Evolutionary conservation across 805 yeast genomes (phyloP).

Genomic region (Kodamaea jinghongensis): DNA sequence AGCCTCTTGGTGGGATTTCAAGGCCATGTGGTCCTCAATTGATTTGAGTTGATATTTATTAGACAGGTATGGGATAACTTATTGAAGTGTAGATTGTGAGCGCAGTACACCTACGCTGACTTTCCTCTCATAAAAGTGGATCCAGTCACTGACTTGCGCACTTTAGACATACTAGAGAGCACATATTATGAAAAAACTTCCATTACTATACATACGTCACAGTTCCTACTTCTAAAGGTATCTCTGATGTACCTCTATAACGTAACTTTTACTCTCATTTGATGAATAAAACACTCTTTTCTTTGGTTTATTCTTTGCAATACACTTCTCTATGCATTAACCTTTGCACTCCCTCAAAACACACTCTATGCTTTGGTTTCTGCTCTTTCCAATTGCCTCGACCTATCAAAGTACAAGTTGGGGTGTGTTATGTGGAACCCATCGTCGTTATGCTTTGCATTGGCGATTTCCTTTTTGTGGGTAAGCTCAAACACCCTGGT

Average conservation of each 20-base stretch:
- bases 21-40: slow-evolving; percentile 34
- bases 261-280: too few relatives aligned
- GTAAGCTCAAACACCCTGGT: slow-evolving; percentile 82
- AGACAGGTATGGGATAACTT: neutral
- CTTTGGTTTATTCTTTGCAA: too few relatives aligned
- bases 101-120: too few relatives aligned
- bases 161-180: too few relatives aligned
- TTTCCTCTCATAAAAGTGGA: too few relatives aligned
- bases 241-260: too few relatives aligned
- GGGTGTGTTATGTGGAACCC: slow-evolving; percentile 78
- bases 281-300: too few relatives aligned
- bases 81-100: neutral
- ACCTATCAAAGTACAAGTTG: slow-evolving; percentile 79
- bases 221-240: too few relatives aligned
- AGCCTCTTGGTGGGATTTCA: slow-evolving; percentile 44
- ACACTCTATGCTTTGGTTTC: neutral
- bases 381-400: slow-evolving; percentile 51
- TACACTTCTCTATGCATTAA: slow-evolving; percentile 1
- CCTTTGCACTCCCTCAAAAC: neutral
- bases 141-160: too few relatives aligned
- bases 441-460: slow-evolving; percentile 35
- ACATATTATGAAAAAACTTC: too few relatives aligned
- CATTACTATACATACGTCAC: too few relatives aligned
- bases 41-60: slow-evolving; percentile 21
- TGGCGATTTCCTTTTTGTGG: slow-evolving; percentile 45